phyloP scores from a whole-genome alignment of 495 filamentous ascomycete species.

The Aspergillus sclerotioniger region DNA sequence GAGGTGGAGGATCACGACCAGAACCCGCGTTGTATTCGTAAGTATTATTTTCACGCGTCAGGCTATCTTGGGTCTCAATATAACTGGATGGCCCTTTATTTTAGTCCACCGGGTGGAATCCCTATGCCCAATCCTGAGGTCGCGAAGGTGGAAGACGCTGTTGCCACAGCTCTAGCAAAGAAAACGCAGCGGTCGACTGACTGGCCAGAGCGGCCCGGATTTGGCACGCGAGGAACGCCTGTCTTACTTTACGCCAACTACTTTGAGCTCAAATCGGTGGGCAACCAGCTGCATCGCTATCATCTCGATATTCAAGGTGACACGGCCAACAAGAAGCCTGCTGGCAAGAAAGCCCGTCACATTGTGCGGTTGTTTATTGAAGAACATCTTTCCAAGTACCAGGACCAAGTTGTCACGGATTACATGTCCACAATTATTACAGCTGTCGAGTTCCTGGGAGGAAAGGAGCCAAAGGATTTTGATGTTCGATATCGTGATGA shows the following conservation, averaged over 20 bases:
- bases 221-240: constrained; percentile 50
- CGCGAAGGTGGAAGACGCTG: constrained; percentile 29
- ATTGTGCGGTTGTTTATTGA: constrained; percentile 52
- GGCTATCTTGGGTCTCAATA: background rate
- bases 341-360: constrained; percentile 52
- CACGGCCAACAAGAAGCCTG: constrained; percentile 31
- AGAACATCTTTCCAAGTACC: constrained; percentile 29
- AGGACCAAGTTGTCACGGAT: constrained; percentile 53
- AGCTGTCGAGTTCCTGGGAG: constrained; percentile 28
- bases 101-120: constrained; percentile 24
- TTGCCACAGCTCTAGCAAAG: constrained; percentile 26
- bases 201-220: constrained; percentile 52
- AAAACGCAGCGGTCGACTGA: constrained; percentile 14
- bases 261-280: constrained; percentile 48
- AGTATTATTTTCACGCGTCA: background rate
- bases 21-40: constrained; percentile 27
- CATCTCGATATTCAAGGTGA: constrained; percentile 30
- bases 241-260: constrained; percentile 65
- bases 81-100: background rate
- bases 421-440: constrained; percentile 54
- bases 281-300: constrained; percentile 38
- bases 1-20: constrained; percentile 14
- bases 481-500: constrained; percentile 44
- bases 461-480: constrained; percentile 21
- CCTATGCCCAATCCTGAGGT: constrained; percentile 26